Evolutionary conservation across 495 filamentous ascomycete species (phyloP), one percentile per base, ranked within the genome.

Genomic region (Penicillium arizonense): DNA sequence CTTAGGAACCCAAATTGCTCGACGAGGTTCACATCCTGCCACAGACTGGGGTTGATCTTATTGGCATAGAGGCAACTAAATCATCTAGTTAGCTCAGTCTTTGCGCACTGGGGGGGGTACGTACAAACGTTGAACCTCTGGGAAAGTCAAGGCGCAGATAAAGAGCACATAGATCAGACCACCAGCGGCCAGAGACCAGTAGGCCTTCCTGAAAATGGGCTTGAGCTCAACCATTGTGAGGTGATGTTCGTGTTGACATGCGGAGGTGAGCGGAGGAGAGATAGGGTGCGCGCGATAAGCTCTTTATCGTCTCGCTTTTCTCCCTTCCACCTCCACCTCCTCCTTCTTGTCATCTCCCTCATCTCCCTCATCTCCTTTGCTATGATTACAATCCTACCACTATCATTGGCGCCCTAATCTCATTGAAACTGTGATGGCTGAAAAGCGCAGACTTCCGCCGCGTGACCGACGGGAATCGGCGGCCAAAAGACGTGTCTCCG

Each of bases 1-100:
- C 89, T 89, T 39, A 88, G 76, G 63, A 94, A 96, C 0, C 91
- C 91, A 75, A 90, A 95, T 34, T 82, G 72, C 58, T 94, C 87
- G 0, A 89, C 85, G 26, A 81, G 71, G 54, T 90, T 84, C 33
- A 88, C 50, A 63, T 94, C 78, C 45, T 86, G 73, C 82, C 84
- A 90, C 58, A 80, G 79, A 11, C 79, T 65, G 0, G 86, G 84
- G 55, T 90, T 82, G 50, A 93, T 47, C 37, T 84, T 85, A 64
- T 95, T 85, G 12, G 82, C 84, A 68, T 95, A 96, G 13, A 96
- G 66, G 18, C 83, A 84, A 55, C 90, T 93, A 59, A 37, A 20
- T 9, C 12, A 35, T 8, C 2, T 6, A 10, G 38, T 59, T 18
- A 66, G 57, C 56, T 20, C 18, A 37, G 16, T 28, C 5, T 24